Percentiles rank a stretch among this genome's conserved stretches.
These are phyloP conservation scores for Aspergillus sclerotiicarbonarius DNA, from an alignment of 495 filamentous ascomycete genomes.

Conservation along the genomic window DNA sequence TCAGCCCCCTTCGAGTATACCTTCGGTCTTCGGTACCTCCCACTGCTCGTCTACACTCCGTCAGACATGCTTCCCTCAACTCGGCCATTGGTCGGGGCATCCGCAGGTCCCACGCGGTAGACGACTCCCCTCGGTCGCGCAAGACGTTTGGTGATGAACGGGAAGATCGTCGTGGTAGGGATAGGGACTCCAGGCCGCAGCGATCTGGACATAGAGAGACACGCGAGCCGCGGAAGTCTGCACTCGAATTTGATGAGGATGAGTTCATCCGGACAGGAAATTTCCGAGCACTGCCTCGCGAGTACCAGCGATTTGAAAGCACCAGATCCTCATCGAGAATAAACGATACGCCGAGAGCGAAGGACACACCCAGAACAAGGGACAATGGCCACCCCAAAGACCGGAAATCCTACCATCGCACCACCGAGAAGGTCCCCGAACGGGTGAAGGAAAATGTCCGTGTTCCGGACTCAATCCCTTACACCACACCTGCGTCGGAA, in stretches of 20 bases:
- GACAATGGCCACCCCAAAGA: not conserved
- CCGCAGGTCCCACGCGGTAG: slow-evolving; percentile 34
- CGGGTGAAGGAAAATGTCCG: slow-evolving; percentile 38
- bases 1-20: slow-evolving; percentile 6
- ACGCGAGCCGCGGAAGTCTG: not conserved
- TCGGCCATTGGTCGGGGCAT: slow-evolving; percentile 56
- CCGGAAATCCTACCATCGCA: slow-evolving; percentile 17
- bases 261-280: slow-evolving; percentile 37
- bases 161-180: too few species aligned
- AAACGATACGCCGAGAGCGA: not conserved
- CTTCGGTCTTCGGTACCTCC: slow-evolving; percentile 5
- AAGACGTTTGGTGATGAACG: too few species aligned
- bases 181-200: not conserved
- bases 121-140: slow-evolving; percentile 1
- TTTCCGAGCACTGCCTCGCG: slow-evolving; percentile 28
- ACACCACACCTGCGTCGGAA: slow-evolving; percentile 81
- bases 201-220: not conserved
- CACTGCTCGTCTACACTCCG: slow-evolving; percentile 1
- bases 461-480: slow-evolving; percentile 62
- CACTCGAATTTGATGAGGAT: slow-evolving; percentile 28
- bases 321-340: not conserved
- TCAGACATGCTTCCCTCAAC: slow-evolving; percentile 51
- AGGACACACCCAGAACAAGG: not conserved
- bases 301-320: slow-evolving; percentile 23
- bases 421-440: slow-evolving; percentile 34